Base-by-base conservation (phyloP, 2,329 filamentous ascomycete species). In the Gnomoniopsis sp. region DNA sequence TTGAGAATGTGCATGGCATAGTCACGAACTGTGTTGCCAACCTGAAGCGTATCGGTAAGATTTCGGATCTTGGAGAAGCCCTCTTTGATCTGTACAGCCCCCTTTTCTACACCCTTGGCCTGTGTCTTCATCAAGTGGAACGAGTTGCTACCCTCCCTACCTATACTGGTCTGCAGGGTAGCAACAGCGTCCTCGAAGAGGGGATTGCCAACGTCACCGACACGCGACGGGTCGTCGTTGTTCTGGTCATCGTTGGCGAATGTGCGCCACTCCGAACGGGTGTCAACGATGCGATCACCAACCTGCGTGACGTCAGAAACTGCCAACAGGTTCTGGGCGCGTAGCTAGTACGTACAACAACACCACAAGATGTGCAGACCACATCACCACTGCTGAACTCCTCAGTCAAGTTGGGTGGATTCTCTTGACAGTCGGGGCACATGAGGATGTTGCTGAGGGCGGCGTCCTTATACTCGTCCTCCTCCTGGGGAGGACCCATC, bases 221-320 rank as follows among this genome's bases (percentile, higher is more conserved):
- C 93, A 91, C 95, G 95, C 60, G 92, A 97, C 4, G 96, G 95
- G 66, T 99, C 95, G 67, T 98, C 96, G 69, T 90, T 93, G 69
- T 91, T 91, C 73, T 96, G 91, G 72, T 99, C 96, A 70, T 99
- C 95, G 72, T 98, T 98, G 71, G 93, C 92, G 77, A 99, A 99
- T 1, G 95, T 99, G 71, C 95, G 91, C 95, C 95, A 99, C 77
- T 99, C 95, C 50, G 92, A 96, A 63, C 96, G 89, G 62, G 91
- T 96, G 71, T 99, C 96, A 70, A 99, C 93, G 71, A 95, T 92
- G 65, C 91, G 89, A 69, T 93, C 90, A 61, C 90, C 89, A 33
- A 99, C 59, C 59, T 61, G 49, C 19, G n/a, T 6, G 11, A 15
- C 2, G 12, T 53, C 21, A 55, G 57, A 41, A 14, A 26, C n/a